Conservation (phyloP, 2,329 filamentous ascomycete species). For the Hypoxylon sp. region DNA sequence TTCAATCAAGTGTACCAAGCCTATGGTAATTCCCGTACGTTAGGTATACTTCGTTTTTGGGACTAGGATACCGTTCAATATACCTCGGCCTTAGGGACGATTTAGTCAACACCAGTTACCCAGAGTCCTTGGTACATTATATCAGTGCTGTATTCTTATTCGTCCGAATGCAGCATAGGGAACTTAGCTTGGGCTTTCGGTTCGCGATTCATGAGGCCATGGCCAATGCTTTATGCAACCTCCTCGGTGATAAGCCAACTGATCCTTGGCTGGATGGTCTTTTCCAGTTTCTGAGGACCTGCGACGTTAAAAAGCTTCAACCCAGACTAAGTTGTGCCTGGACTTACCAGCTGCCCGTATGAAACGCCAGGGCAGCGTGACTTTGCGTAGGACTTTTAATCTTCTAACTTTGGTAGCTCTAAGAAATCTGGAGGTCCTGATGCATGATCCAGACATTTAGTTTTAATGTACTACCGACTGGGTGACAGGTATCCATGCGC, state of each 20-base stretch:
- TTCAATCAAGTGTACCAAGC: too few species aligned
- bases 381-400: neutral
- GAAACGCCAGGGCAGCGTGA: slow-evolving; percentile 6
- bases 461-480: neutral
- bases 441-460: neutral
- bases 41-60: too few species aligned
- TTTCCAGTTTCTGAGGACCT: neutral
- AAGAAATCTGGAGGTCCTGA: neutral
- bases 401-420: too few species aligned
- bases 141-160: slow-evolving; percentile 2
- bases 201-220: slow-evolving; percentile 5
- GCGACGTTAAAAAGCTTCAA: too few species aligned
- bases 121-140: neutral
- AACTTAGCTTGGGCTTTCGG: neutral
- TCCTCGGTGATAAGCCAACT: slow-evolving; percentile 4
- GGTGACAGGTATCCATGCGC: neutral
- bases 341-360: neutral
- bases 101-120: slow-evolving; percentile 1
- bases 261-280: slow-evolving; percentile 3
- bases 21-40: too few species aligned
- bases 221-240: neutral
- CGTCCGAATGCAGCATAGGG: neutral
- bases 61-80: slow-evolving; percentile 6
- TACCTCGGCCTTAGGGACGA: slow-evolving; percentile 3
- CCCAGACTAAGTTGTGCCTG: neutral